Conservation (phyloP, 169 alveolate genomes). For the Cryptosporidium canis region DNA sequence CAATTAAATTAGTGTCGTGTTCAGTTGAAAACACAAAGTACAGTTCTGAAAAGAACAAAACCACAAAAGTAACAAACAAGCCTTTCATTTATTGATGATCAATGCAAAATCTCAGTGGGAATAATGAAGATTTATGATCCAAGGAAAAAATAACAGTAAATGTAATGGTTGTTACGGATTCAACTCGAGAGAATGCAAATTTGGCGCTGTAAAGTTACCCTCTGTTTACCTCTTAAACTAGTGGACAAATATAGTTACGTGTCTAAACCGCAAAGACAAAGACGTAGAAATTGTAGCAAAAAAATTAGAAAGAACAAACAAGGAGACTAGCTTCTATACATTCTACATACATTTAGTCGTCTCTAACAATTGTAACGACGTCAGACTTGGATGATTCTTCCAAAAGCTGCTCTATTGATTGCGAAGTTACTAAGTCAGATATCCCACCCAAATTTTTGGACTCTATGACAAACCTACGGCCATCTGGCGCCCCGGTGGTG, state of each 20-base stretch:
- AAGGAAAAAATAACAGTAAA: background rate
- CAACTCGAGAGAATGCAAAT: background rate
- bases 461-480: background rate
- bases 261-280: background rate
- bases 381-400: background rate
- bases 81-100: background rate
- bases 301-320: background rate
- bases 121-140: background rate
- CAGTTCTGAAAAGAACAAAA: background rate
- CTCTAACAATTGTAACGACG: background rate
- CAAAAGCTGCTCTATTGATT: background rate
- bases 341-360: background rate
- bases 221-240: background rate
- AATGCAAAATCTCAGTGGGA: background rate
- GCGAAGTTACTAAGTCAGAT: background rate
- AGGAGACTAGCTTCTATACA: background rate
- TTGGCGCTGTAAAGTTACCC: background rate
- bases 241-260: constrained; percentile 43
- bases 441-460: background rate
- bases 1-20: background rate
- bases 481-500: background rate
- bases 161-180: background rate
- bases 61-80: background rate
- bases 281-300: background rate
- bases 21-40: background rate